A percentile compares a stretch with the other conserved stretches of the same genome.
Conservation (phyloP, 306 rosid species). For the Amphicarpaea edgeworthii region DNA sequence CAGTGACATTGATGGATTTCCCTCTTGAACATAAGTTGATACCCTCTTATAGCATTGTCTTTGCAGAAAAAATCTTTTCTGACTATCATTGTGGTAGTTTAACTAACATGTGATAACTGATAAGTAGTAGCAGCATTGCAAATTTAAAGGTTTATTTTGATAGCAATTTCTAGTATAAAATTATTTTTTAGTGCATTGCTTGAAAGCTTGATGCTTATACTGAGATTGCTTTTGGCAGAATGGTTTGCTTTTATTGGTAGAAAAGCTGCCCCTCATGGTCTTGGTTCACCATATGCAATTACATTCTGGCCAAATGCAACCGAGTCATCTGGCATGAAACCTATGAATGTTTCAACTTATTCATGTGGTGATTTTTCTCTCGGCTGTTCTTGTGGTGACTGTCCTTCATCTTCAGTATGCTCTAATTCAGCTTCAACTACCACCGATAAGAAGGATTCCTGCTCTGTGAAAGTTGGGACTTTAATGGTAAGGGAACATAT, state of each 20-base stretch:
- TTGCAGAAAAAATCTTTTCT: slow-evolving; percentile 6
- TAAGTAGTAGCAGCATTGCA: slow-evolving; percentile 20
- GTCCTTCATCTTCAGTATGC: slow-evolving; percentile 86
- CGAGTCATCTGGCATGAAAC: slow-evolving; percentile 76
- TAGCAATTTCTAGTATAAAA: slow-evolving; percentile 34
- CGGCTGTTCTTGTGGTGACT: slow-evolving; percentile 99
- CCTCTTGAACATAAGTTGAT: slow-evolving; percentile 20
- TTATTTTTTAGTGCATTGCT: slow-evolving; percentile 35
- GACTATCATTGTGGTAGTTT: slow-evolving; percentile 20
- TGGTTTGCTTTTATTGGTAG: slow-evolving; percentile 92
- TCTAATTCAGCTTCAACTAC: slow-evolving; percentile 66
- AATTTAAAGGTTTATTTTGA: slow-evolving; percentile 30
- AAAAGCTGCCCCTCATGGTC: slow-evolving; percentile 58
- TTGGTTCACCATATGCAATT: slow-evolving; percentile 93
- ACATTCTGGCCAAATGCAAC: slow-evolving; percentile 62
- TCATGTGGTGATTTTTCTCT: slow-evolving; percentile 89
- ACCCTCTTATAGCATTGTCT: not conserved
- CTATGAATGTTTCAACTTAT: slow-evolving; percentile 93
- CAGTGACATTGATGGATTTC: slow-evolving; percentile 10
- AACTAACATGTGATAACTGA: slow-evolving; percentile 8
- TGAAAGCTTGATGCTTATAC: slow-evolving; percentile 38
- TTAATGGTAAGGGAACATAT: slow-evolving; percentile 67
- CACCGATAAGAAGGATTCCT: slow-evolving; percentile 61
- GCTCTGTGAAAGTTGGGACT: slow-evolving; percentile 81
- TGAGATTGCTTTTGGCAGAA: slow-evolving; percentile 67